These are phyloP conservation scores for Termitomyces sp. DNA, from an alignment of 768 basidiomycete genomes.

Conservation along the genomic window DNA sequence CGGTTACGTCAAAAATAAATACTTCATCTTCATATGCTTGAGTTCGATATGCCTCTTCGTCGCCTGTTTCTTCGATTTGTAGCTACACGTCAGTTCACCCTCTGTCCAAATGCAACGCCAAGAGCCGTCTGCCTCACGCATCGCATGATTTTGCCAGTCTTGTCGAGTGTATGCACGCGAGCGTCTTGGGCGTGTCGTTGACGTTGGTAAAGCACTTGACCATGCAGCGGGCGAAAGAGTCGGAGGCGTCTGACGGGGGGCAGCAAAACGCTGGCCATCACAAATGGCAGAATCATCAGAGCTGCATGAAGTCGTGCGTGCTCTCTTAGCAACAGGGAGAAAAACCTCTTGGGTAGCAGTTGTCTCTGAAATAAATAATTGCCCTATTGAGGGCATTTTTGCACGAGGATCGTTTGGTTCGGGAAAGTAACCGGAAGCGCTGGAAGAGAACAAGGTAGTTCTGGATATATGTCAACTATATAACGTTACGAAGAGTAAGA, in stretches of 20 bases:
- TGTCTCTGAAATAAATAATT: neutral
- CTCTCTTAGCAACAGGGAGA: conserved; percentile 6
- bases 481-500: no score
- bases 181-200: neutral
- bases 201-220: neutral
- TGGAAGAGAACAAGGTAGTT: neutral
- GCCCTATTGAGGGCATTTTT: neutral
- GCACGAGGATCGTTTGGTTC: neutral
- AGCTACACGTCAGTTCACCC: conserved; percentile 12
- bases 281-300: neutral
- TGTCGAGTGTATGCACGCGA: neutral
- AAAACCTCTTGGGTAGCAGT: neutral
- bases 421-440: neutral
- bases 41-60: conserved; percentile 25
- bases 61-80: conserved; percentile 22
- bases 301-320: neutral
- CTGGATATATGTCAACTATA: neutral
- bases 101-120: conserved; percentile 18
- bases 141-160: conserved; percentile 17
- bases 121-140: conserved; percentile 2
- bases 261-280: neutral
- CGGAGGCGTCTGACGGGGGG: neutral
- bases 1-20: neutral
- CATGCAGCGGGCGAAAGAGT: neutral
- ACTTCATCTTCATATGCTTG: conserved; percentile 23